Evolutionary conservation across 1,284 basidiomycete species (phyloP).

Genomic region (Apiotrichum laibachii): DNA sequence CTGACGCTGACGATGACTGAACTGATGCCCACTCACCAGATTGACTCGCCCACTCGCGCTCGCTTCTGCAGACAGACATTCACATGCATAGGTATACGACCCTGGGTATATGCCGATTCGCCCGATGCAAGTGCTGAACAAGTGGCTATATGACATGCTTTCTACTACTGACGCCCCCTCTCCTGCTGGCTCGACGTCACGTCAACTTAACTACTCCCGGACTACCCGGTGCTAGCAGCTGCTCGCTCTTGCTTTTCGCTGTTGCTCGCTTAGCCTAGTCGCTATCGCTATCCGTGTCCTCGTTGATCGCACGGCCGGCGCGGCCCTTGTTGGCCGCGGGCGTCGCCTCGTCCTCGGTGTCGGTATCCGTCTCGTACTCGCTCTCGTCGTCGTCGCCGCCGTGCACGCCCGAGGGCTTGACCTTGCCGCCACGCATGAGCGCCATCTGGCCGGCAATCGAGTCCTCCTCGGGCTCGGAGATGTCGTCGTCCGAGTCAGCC

Average conservation of each 20-base stretch:
- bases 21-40: too few relatives aligned
- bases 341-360: conserved; percentile 56
- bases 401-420: conserved; percentile 61
- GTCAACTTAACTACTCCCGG: neutral
- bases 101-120: neutral
- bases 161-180: neutral
- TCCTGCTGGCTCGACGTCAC: neutral
- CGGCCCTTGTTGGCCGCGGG: conserved; percentile 1
- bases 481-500: conserved; percentile 74
- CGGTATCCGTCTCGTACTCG: conserved; percentile 47
- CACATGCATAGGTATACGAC: neutral
- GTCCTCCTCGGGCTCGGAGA: conserved; percentile 94
- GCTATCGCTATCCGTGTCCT: conserved; percentile 53
- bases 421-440: conserved; percentile 84
- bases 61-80: neutral
- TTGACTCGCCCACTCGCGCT: neutral
- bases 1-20: too few relatives aligned
- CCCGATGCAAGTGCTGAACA: neutral
- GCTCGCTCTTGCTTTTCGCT: conserved; percentile 27
- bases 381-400: conserved; percentile 56
- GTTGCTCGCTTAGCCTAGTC: conserved; percentile 30
- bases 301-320: conserved; percentile 40
- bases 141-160: conserved; percentile 3
- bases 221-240: neutral
- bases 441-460: conserved; percentile 97